These are phyloP conservation scores for Suillus discolor DNA, from an alignment of 768 basidiomycete species.

Conservation along the genomic window DNA sequence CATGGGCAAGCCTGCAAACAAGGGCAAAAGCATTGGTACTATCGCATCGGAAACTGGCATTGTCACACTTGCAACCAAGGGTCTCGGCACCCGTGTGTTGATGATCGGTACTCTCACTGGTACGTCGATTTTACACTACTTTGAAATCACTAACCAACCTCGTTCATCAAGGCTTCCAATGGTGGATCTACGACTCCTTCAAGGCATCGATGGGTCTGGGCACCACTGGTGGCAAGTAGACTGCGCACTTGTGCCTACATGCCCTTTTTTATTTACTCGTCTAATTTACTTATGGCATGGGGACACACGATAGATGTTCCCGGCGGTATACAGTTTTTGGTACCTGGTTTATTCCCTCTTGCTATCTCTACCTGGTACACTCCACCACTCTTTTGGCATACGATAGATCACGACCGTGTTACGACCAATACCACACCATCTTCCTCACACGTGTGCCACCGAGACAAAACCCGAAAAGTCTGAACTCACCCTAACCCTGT, in stretches of 20 bases:
- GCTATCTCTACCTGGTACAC: conserved; percentile 2
- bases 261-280: background rate
- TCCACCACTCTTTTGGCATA: background rate
- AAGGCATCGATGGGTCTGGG: conserved; percentile 84
- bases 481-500: background rate
- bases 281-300: conserved; percentile 10
- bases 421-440: background rate
- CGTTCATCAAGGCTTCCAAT: conserved; percentile 70
- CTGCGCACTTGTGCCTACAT: background rate
- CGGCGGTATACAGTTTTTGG: conserved; percentile 6
- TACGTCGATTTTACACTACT: conserved; percentile 18
- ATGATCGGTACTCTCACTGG: conserved; percentile 73
- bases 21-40: conserved; percentile 73
- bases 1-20: conserved; percentile 88
- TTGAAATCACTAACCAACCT: background rate
- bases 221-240: conserved; percentile 87
- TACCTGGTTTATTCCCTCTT: conserved; percentile 6
- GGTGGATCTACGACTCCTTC: conserved; percentile 94
- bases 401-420: conserved; percentile 5
- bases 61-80: conserved; percentile 71
- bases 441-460: background rate
- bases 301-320: conserved; percentile 15
- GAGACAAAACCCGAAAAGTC: background rate
- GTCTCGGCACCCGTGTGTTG: conserved; percentile 83
- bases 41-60: conserved; percentile 76